Evolutionary conservation across 495 filamentous ascomycete genomes (phyloP).

Genomic region (Xylaria telfairii): DNA sequence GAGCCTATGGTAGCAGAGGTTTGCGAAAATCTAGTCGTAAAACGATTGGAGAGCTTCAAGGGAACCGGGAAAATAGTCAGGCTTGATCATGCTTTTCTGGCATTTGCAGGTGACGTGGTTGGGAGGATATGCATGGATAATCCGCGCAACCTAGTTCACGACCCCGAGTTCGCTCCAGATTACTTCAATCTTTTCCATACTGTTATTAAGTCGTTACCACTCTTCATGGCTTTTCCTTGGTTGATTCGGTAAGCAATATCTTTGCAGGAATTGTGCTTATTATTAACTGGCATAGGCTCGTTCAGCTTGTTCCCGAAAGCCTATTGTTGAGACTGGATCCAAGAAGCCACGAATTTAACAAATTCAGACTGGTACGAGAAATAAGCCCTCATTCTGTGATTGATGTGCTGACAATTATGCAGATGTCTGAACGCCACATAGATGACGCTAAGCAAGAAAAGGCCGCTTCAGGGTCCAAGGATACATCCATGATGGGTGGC

Average conservation of each 20-base stretch:
- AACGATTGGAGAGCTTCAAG: background rate
- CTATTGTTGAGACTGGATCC: background rate
- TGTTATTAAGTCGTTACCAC: constrained; percentile 18
- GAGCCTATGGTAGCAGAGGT: constrained; percentile 28
- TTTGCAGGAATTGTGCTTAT: background rate
- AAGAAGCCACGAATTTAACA: constrained; percentile 9
- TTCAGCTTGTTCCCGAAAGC: background rate
- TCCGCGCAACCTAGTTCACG: constrained; percentile 18
- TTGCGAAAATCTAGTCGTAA: background rate
- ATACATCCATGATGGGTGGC: constrained; percentile 13
- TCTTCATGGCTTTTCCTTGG: constrained; percentile 30
- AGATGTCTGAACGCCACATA: constrained; percentile 28
- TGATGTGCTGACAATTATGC: constrained; percentile 20
- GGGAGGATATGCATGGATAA: constrained; percentile 30
- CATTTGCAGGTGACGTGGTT: constrained; percentile 35
- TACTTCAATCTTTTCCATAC: constrained; percentile 22
- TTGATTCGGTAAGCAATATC: constrained; percentile 21
- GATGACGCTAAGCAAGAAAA: constrained; percentile 7
- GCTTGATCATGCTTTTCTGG: constrained; percentile 36
- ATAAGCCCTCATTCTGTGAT: background rate
- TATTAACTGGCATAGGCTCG: background rate
- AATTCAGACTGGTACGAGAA: background rate
- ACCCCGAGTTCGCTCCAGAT: constrained; percentile 2
- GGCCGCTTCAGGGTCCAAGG: background rate
- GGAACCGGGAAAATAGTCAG: constrained; percentile 29